These are phyloP conservation scores for Ustilago esculenta DNA, from an alignment of 1,284 basidiomycete species.

Conservation along the genomic window DNA sequence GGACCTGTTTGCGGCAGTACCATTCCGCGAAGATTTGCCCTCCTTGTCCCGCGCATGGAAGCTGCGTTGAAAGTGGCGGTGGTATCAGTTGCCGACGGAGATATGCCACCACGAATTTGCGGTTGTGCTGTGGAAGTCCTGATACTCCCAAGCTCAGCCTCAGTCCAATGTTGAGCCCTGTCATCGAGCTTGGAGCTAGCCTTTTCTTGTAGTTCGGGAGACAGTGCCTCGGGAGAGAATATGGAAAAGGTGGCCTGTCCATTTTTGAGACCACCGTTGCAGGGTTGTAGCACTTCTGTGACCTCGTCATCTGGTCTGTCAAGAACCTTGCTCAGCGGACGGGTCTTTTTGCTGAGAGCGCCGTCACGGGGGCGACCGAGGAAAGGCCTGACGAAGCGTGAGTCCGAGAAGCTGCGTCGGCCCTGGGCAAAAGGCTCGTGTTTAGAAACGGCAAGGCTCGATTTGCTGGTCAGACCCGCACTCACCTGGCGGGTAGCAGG, in stretches of 20 bases:
- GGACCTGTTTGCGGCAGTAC: neutral
- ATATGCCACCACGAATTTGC: neutral
- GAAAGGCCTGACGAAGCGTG: slow-evolving; percentile 37
- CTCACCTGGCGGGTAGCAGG: neutral
- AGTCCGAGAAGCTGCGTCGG: slow-evolving; percentile 43
- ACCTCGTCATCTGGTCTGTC: slow-evolving; percentile 34
- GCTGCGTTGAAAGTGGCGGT: neutral
- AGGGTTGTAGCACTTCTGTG: neutral
- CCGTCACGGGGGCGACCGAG: slow-evolving; percentile 19
- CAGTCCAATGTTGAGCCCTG: too few relatives aligned
- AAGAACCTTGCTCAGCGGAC: slow-evolving; percentile 34
- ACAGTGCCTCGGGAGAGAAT: neutral
- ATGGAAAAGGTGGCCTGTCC: neutral
- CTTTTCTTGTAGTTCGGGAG: too few relatives aligned
- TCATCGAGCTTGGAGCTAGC: too few relatives aligned
- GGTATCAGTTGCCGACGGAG: neutral
- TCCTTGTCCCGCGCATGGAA: neutral
- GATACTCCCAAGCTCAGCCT: too few relatives aligned
- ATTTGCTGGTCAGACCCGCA: neutral
- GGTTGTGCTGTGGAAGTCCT: too few relatives aligned
- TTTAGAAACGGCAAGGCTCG: slow-evolving; percentile 3
- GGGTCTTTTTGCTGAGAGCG: slow-evolving; percentile 4
- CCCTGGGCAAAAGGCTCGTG: slow-evolving; percentile 12
- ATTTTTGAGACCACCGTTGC: neutral
- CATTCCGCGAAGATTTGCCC: neutral